Base-by-base conservation (phyloP, 2,329 filamentous ascomycete species). In the Colletotrichum truncatum region DNA sequence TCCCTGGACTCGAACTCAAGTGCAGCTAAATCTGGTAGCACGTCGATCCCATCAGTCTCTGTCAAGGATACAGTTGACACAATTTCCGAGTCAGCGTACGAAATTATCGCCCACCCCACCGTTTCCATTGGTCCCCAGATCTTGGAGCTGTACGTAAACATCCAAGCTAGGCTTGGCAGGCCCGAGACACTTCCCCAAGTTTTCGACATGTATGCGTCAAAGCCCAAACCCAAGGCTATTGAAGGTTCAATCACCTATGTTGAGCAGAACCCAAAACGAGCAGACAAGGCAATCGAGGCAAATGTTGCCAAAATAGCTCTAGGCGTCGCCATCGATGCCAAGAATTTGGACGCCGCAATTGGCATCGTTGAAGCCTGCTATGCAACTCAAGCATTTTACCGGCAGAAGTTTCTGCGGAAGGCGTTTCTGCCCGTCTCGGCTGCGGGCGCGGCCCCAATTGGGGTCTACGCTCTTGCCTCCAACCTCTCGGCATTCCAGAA, bases 181-280 rank as follows among this genome's bases (percentile, higher is more conserved):
- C 90, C 93, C 3, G 88, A 93, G 69, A 89, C 92, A 45, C 87
- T 98, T 67, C 93, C 95, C 6, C 87, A 90, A 65, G 88, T 94
- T 41, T 91, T 99, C 73, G 82, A 89, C 60, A 84, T 98, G 56
- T 98, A 95, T 76, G 93, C 93, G 51, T 87, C 88, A 70, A 99
- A 98, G 78, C 91, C 93, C 9, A 82, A 89, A 67, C 92, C 94
- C 3, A 79, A 85, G 53, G 82, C 88, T 71, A 83, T 84, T 53
- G 84, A 86, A 16, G 85, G 85, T 14, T 85, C 85, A 8, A 81
- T 93, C 55, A 79, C 80, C 67, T 93, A 89, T 73, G 82, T 81
- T 39, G 76, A 83, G 52, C 87, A 87, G 41, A 92, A 91, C 41
- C 91, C 93, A 14, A 89, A 91, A 67, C 85, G 87, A 46, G 84